phyloP scores from a whole-genome alignment of 495 filamentous ascomycete genomes.

The Neurospora discreta region DNA sequence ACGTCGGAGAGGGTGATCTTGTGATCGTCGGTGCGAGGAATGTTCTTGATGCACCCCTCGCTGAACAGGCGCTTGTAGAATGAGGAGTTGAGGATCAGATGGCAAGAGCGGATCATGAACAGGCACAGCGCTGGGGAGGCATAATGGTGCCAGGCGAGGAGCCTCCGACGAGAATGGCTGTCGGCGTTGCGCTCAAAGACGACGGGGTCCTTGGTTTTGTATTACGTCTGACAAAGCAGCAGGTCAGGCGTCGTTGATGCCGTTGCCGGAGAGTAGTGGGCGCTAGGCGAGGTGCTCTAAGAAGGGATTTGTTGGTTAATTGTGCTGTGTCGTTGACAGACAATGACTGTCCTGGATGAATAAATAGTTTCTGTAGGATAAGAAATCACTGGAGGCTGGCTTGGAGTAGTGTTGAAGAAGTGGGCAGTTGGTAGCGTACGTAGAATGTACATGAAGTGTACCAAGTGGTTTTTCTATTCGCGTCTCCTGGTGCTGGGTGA shows the following conservation, averaged over 20 bases:
- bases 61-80: not conserved
- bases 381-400: too few species aligned
- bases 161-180: not conserved
- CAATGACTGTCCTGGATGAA: not conserved
- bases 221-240: not conserved
- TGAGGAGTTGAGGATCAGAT: not conserved
- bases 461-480: too few species aligned
- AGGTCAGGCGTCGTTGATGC: not conserved
- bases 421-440: too few species aligned
- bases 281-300: not conserved
- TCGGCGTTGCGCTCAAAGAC: not conserved
- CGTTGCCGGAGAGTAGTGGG: not conserved
- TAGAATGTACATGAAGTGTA: too few species aligned
- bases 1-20: not conserved
- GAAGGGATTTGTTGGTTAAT: not conserved
- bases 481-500: too few species aligned
- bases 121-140: not conserved
- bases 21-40: not conserved
- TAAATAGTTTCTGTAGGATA: too few species aligned
- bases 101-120: not conserved
- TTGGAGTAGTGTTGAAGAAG: too few species aligned
- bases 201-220: not conserved
- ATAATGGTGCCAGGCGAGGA: not conserved
- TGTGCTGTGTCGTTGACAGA: not conserved
- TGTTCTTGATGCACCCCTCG: not conserved